These are phyloP conservation scores for Penicillium sclerotiorum DNA, from an alignment of 2,329 filamentous ascomycete genomes.

Conservation along the genomic window DNA sequence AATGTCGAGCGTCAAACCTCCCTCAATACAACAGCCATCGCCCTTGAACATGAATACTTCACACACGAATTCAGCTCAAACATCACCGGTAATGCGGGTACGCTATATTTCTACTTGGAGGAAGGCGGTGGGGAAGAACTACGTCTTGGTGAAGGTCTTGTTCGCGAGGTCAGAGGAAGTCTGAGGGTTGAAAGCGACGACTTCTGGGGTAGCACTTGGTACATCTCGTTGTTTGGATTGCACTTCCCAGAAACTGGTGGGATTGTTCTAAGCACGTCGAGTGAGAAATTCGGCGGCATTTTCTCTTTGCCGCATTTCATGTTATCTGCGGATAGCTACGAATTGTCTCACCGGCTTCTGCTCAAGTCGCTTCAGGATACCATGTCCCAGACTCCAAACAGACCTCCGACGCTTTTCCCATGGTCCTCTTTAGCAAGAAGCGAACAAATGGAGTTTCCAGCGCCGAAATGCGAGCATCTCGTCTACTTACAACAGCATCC, in stretches of 20 bases:
- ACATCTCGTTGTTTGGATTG: slow-evolving; percentile 77
- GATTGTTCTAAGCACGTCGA: slow-evolving; percentile 82
- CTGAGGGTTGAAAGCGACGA: slow-evolving; percentile 73
- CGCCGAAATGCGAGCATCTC: slow-evolving; percentile 85
- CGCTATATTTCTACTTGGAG: slow-evolving; percentile 69
- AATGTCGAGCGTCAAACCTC: slow-evolving; percentile 49
- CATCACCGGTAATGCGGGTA: slow-evolving; percentile 72
- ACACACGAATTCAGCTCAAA: slow-evolving; percentile 73
- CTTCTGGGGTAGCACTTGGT: slow-evolving; percentile 72
- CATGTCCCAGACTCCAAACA: slow-evolving; percentile 65
- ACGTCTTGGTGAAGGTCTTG: slow-evolving; percentile 51
- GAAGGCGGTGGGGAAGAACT: slow-evolving; percentile 50
- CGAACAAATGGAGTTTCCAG: slow-evolving; percentile 49
- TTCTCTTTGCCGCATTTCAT: slow-evolving; percentile 85
- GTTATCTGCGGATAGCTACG: slow-evolving; percentile 58
- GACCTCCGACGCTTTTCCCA: slow-evolving; percentile 61
- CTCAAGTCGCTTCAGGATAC: slow-evolving; percentile 71
- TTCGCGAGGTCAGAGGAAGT: slow-evolving; percentile 70
- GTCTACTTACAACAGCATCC: slow-evolving; percentile 73
- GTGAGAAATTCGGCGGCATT: slow-evolving; percentile 90
- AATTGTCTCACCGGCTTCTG: slow-evolving; percentile 65
- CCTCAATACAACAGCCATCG: slow-evolving; percentile 67
- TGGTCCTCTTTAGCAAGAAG: slow-evolving; percentile 72
- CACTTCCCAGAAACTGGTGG: slow-evolving; percentile 83
- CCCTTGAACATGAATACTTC: slow-evolving; percentile 68